phyloP scores from a whole-genome alignment of 495 filamentous ascomycete species.

The Rostrohypoxylon terebratum region DNA sequence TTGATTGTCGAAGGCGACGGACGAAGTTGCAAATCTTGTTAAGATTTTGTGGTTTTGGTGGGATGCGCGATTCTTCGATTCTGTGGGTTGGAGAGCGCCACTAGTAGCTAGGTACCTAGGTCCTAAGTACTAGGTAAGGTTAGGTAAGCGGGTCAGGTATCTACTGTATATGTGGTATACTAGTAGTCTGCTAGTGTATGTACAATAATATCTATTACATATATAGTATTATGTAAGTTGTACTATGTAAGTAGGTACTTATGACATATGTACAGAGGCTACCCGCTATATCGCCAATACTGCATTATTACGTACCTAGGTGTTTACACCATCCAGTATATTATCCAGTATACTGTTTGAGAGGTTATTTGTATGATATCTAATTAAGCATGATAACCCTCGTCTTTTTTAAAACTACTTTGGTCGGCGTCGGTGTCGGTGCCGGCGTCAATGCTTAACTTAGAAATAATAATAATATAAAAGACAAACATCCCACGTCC shows the following conservation, averaged over 20 bases:
- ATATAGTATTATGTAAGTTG: no score
- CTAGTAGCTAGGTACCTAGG: neutral
- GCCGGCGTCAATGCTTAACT: constrained; percentile 31
- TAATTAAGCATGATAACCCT: neutral
- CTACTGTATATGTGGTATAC: no score
- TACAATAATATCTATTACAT: no score
- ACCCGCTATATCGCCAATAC: no score
- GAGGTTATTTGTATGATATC: no score
- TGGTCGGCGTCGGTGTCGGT: constrained; percentile 38
- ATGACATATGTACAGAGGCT: no score
- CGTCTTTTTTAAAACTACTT: constrained; percentile 1
- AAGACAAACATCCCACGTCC: constrained; percentile 46
- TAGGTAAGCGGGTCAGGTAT: neutral
- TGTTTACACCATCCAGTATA: no score
- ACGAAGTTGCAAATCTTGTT: constrained; percentile 41
- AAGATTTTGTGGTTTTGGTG: constrained; percentile 46
- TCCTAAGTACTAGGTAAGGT: neutral
- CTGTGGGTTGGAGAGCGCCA: constrained; percentile 46
- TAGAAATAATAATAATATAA: neutral
- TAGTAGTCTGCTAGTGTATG: no score
- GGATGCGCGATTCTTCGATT: constrained; percentile 43
- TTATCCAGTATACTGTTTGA: no score
- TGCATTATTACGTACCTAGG: no score
- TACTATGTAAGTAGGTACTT: no score
- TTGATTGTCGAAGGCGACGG: constrained; percentile 29